A percentile compares a stretch with the other conserved stretches of the same genome.
phyloP scores from a whole-genome alignment of 148 eudicot genomes.

The Beta vulgaris region DNA sequence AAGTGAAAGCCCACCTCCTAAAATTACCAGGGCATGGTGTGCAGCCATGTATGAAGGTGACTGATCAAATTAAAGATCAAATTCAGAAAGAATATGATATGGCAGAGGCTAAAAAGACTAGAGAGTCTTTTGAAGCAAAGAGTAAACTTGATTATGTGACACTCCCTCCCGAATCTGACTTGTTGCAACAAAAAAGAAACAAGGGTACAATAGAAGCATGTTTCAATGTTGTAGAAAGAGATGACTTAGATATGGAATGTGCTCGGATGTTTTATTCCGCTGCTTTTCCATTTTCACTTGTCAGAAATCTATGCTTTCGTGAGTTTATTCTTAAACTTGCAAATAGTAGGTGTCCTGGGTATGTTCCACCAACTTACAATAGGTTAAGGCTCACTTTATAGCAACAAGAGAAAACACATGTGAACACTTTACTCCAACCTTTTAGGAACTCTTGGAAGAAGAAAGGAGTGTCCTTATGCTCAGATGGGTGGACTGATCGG shows the following conservation, averaged over 20 bases:
- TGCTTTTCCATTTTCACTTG: slow-evolving; percentile 6
- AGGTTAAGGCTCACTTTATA: neutral
- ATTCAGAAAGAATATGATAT: neutral
- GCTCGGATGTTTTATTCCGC: neutral
- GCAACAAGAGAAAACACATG: no score
- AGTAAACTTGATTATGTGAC: neutral
- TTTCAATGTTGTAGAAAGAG: slow-evolving; percentile 2
- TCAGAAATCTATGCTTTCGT: neutral
- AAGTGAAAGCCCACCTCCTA: slow-evolving; percentile 1
- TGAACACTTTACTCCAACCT: no score
- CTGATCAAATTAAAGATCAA: neutral
- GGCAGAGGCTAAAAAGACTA: neutral
- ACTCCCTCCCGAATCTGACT: neutral
- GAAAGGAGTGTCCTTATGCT: neutral
- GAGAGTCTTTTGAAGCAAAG: neutral
- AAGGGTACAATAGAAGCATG: neutral
- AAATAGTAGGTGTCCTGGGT: neutral
- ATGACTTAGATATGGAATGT: slow-evolving; percentile 12
- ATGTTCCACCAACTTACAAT: neutral
- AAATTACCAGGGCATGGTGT: neutral
- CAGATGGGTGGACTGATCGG: slow-evolving; percentile 4
- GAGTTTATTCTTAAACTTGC: neutral
- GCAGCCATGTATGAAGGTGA: neutral
- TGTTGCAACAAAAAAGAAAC: slow-evolving; percentile 2
- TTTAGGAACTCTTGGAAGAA: no score